These are phyloP conservation scores for Colletotrichum aenigma DNA, from an alignment of 2,329 filamentous ascomycete species.

Conservation along the genomic window DNA sequence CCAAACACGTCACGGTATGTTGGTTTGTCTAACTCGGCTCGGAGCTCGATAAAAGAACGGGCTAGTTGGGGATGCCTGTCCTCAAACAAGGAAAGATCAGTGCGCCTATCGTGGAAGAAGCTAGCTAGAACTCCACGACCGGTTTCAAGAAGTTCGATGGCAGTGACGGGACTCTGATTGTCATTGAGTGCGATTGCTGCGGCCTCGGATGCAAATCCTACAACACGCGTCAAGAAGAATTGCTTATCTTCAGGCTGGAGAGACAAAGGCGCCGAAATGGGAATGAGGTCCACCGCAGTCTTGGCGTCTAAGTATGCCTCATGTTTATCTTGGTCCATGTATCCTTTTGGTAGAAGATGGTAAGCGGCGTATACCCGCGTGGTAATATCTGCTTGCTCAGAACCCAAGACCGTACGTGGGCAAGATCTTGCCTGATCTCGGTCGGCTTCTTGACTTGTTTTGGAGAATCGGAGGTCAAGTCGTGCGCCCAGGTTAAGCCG, in stretches of 20 bases:
- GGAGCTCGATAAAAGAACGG: neutral
- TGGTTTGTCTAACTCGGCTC: neutral
- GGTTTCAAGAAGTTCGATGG: constrained; percentile 26
- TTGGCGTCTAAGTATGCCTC: neutral
- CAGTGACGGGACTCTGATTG: neutral
- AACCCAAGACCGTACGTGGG: neutral
- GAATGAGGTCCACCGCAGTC: neutral
- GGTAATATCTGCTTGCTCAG: neutral
- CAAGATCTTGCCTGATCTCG: neutral
- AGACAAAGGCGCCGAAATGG: rapidly evolving
- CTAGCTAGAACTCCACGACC: constrained; percentile 29
- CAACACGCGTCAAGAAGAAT: constrained; percentile 13
- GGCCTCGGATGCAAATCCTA: constrained; percentile 24
- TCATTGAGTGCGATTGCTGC: constrained; percentile 25
- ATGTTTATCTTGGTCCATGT: neutral
- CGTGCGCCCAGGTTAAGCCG: neutral
- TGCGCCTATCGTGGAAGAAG: constrained; percentile 24
- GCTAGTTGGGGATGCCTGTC: neutral
- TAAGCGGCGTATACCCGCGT: neutral
- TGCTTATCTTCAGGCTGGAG: constrained; percentile 22
- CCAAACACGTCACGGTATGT: neutral
- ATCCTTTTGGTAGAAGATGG: neutral
- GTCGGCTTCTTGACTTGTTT: rapidly evolving
- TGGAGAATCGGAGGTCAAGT: neutral
- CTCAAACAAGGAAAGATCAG: neutral